Evolutionary conservation across 257 asterid species (phyloP).

Genomic region (Solanum sejunctum): DNA sequence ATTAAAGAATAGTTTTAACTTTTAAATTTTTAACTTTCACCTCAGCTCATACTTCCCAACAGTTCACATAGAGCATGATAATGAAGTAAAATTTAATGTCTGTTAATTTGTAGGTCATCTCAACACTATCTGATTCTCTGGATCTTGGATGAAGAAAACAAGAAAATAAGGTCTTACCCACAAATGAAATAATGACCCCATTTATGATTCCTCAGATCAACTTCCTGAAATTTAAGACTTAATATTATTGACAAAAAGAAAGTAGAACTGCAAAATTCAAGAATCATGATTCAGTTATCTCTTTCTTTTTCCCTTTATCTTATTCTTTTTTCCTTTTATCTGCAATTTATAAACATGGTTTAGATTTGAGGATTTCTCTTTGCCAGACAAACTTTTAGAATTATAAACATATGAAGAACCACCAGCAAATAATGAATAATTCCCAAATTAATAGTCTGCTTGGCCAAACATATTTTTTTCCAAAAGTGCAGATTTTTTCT

Average conservation of each 20-base stretch:
- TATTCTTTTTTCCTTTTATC: background rate
- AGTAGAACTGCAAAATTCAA: background rate
- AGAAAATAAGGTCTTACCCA: slow-evolving; percentile 40
- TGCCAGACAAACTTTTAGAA: background rate
- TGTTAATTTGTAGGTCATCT: background rate
- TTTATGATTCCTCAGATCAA: slow-evolving; percentile 72
- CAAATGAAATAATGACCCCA: slow-evolving; percentile 96
- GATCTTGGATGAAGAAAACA: background rate
- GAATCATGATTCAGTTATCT: background rate
- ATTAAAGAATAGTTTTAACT: background rate
- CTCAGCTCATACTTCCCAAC: background rate
- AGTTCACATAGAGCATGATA: background rate
- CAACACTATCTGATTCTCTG: background rate
- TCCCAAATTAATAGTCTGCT: background rate
- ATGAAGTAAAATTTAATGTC: background rate
- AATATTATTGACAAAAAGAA: background rate
- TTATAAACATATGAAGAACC: background rate
- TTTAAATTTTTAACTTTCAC: background rate
- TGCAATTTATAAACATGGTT: background rate
- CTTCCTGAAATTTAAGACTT: slow-evolving; percentile 36
- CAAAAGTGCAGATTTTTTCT: no score
- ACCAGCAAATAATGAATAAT: background rate
- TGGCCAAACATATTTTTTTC: no score
- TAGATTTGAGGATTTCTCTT: background rate
- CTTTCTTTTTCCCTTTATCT: background rate